A percentile compares a stretch with the other conserved stretches of the same genome.
phyloP scores from a whole-genome alignment of 1,284 basidiomycete species.

The Cutaneotrichosporon daszewskae region DNA sequence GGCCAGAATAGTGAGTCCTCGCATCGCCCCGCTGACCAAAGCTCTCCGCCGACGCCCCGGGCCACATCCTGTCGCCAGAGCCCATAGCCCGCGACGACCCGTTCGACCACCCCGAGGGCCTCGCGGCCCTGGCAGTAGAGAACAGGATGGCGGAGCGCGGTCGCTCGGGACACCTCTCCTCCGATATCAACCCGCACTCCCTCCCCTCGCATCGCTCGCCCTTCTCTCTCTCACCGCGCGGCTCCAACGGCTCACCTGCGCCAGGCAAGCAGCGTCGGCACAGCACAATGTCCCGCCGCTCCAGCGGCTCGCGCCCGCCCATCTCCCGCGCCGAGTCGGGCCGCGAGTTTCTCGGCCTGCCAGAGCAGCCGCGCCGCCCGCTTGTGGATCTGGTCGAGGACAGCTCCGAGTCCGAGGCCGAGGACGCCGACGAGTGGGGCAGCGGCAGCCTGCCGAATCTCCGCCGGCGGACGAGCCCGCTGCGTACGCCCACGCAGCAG shows the following conservation, averaged over 20 bases:
- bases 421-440: slow-evolving; percentile 48
- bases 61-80: slow-evolving; percentile 25
- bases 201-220: slow-evolving; percentile 25
- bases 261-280: neutral
- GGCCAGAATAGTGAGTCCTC: too few relatives aligned
- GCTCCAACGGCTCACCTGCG: slow-evolving; percentile 4
- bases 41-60: too few relatives aligned
- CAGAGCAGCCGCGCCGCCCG: slow-evolving; percentile 30
- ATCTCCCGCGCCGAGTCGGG: slow-evolving; percentile 39
- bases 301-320: slow-evolving; percentile 7
- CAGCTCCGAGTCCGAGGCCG: slow-evolving; percentile 30
- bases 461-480: slow-evolving; percentile 7
- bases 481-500: neutral
- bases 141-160: slow-evolving; percentile 1
- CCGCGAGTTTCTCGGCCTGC: slow-evolving; percentile 44
- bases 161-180: slow-evolving; percentile 34
- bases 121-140: neutral
- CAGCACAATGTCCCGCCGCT: slow-evolving; percentile 1
- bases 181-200: slow-evolving; percentile 1
- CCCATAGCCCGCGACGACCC: slow-evolving; percentile 30
- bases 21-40: too few relatives aligned
- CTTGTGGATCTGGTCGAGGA: slow-evolving; percentile 30
- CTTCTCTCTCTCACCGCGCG: too few relatives aligned
- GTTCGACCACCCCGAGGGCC: slow-evolving; percentile 21
- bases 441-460: slow-evolving; percentile 11